Evolutionary conservation across 2,329 filamentous ascomycete genomes (phyloP), one percentile per base, ranked within the genome.

Genomic region (Coleophoma crateriformis): DNA sequence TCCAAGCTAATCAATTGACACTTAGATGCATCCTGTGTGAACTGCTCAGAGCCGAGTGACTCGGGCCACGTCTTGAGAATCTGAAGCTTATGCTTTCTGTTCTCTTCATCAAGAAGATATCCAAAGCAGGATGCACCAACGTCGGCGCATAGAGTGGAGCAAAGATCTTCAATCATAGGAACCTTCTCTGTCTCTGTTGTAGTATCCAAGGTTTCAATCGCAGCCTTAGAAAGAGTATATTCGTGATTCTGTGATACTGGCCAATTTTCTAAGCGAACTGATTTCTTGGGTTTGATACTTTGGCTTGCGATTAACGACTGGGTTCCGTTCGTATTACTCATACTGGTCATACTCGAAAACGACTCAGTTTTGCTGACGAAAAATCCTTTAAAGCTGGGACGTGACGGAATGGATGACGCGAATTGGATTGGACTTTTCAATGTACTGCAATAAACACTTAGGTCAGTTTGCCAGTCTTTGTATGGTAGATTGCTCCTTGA

Each of bases 101-200:
- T 34, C 33, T 54, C 45, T 15, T 55, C 50, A 40, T 54, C 56
- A 2, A 42, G 33, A 4, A 59, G 44, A 46, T 55, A 59, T 5
- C 56, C 56, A 4, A 58, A 46, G 27, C 52, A 48, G 4, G 45
- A 15, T 6, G 35, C 19, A 27, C 20, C 35, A 32, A 20, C 37
- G 4, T n/a, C 35, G 20, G 15, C 32, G 20, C 27, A 27, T 20
- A 60, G 13, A 8, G 49, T 15, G n/a, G 50, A 52, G 33, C 58
- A 60, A 3, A 60, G 37, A 45, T 56, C 50, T 8, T 54, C 40
- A 15, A 60, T 60, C 33, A 49, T 45, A n/a, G 27, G 27, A 27
- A 27, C 7, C 27, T 27, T 27, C 8, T 7, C 27, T 27, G 7
- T 10, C 27, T 27, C 27, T 27, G 3, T 27, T 27, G 27, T 7